Evolutionary conservation across 2,329 filamentous ascomycete genomes (phyloP), one percentile per base, ranked within the genome.

Genomic region (Microcyclospora tardicrescens): DNA sequence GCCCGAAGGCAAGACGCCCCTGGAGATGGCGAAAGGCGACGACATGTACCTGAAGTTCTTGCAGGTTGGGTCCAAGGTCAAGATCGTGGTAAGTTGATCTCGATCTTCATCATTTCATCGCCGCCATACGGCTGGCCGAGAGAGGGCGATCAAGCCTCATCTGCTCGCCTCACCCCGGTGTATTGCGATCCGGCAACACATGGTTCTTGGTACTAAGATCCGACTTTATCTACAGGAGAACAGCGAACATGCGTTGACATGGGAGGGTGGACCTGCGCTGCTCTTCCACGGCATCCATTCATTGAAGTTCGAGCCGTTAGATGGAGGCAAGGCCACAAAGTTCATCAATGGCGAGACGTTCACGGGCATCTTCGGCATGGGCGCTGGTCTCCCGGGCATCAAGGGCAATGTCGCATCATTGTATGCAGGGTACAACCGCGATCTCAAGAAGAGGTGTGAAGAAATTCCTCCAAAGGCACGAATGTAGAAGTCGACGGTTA

Each of bases 271-370:
- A 14, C 33, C 33, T 3, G 33, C 33, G n/a, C n/a, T 35, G 12
- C 33, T 35, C 5, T 35, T 35, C 33, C 33, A 35, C n/a, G 33
- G 33, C 33, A 19, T 35, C 16, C 33, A 35, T 16, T 35, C 33
- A 6, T 16, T 35, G n/a, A 14, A 5, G 33, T 35, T 35, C 33
- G 16, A 14, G n/a, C 33, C 33, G 33, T n/a, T 35, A 8, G 33
- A 35, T n/a, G 33, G 16, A 14, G 33, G 33, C 33, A 35, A 35
- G 33, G 13, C 13, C 5, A 35, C 33, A 12, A 14, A 15, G n/a
- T 35, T 35, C 33, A 35, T 15, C 13, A 35, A 35, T 16, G 33
- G 33, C 33, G 33, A 35, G 33, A 13, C n/a, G 6, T 35, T 35
- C 33, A 35, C 33, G 3, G 33, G 33, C 16, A 19, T 35, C n/a